phyloP scores from a whole-genome alignment of 2,329 filamentous ascomycete species.

The Colletotrichum paranaense region DNA sequence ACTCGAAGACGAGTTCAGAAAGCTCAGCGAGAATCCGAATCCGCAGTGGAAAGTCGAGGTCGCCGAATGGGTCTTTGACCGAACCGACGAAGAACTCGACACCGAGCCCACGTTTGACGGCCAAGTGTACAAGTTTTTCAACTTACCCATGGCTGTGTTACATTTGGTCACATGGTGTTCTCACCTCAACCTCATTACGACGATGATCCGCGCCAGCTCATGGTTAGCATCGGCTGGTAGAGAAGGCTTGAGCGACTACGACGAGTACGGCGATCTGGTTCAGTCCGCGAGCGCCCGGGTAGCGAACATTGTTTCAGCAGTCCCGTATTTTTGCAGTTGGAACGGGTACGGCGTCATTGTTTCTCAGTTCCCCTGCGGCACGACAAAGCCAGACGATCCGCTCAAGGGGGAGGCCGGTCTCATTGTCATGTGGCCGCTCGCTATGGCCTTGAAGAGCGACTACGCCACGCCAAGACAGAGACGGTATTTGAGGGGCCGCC shows the following conservation, averaged over 20 bases:
- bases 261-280: slow-evolving; percentile 32
- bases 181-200: slow-evolving; percentile 37
- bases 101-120: slow-evolving; percentile 30
- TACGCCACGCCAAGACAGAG: slow-evolving; percentile 36
- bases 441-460: slow-evolving; percentile 37
- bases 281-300: slow-evolving; percentile 24
- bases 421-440: slow-evolving; percentile 37
- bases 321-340: slow-evolving; percentile 39
- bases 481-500: slow-evolving; percentile 33
- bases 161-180: slow-evolving; percentile 35
- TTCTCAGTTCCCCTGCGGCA: slow-evolving; percentile 36
- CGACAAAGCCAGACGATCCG: slow-evolving; percentile 25
- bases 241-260: slow-evolving; percentile 5
- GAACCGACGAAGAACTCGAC: slow-evolving; percentile 35
- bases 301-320: slow-evolving; percentile 33
- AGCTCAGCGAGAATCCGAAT: slow-evolving; percentile 15
- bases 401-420: slow-evolving; percentile 38
- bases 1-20: slow-evolving; percentile 25
- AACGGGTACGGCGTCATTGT: slow-evolving; percentile 34
- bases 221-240: slow-evolving; percentile 35
- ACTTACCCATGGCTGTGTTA: slow-evolving; percentile 34
- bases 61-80: slow-evolving; percentile 29
- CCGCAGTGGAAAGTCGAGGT: slow-evolving; percentile 29
- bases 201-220: slow-evolving; percentile 33
- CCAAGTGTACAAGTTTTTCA: slow-evolving; percentile 37